Conservation (phyloP, 768 basidiomycete species). For the Rhodotorula toruloides region DNA sequence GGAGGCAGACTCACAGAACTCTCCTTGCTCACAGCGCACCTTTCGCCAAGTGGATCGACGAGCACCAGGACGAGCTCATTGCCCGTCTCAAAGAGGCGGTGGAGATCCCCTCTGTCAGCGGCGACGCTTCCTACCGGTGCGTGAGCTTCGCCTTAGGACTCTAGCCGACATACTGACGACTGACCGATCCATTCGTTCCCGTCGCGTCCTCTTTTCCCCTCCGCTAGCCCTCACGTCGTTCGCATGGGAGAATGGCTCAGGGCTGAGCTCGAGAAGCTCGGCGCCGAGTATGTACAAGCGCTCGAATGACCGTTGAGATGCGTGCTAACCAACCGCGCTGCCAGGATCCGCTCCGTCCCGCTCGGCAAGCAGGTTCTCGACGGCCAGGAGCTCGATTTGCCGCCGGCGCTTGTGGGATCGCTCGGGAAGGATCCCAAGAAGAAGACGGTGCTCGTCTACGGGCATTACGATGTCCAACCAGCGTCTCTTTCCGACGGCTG, state of each 20-base stretch:
- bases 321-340: background rate
- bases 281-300: slow-evolving; percentile 49
- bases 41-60: slow-evolving; percentile 56
- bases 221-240: slow-evolving; percentile 26
- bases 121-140: slow-evolving; percentile 12
- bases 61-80: slow-evolving; percentile 68
- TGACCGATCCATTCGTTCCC: no score
- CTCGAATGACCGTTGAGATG: background rate
- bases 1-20: no score
- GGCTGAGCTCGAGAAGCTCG: slow-evolving; percentile 65
- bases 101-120: slow-evolving; percentile 34
- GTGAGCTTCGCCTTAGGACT: background rate
- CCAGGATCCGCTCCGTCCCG: slow-evolving; percentile 65
- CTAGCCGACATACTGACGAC: background rate
- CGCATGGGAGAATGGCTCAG: slow-evolving; percentile 79
- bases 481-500: slow-evolving; percentile 68
- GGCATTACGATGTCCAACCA: slow-evolving; percentile 90
- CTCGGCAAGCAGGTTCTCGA: slow-evolving; percentile 71
- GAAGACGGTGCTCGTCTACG: slow-evolving; percentile 85
- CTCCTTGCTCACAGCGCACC: no score
- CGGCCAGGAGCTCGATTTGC: slow-evolving; percentile 66
- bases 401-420: slow-evolving; percentile 74
- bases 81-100: slow-evolving; percentile 28
- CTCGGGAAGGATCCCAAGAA: slow-evolving; percentile 79
- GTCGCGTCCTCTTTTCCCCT: no score